Conservation (phyloP, 1,284 basidiomycete species). For the Tremellales sp. region DNA sequence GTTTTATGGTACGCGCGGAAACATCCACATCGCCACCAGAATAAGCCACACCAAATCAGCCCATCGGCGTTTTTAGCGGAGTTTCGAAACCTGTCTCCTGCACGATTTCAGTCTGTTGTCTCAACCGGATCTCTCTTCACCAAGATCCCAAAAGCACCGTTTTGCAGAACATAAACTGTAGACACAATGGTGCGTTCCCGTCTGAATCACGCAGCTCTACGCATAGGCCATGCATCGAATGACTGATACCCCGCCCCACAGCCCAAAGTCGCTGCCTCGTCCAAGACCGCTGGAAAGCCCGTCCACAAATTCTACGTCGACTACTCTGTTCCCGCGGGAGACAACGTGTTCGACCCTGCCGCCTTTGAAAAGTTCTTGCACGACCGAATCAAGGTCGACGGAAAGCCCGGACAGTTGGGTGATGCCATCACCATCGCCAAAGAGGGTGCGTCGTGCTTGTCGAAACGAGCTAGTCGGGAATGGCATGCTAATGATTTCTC, state of each 20-base stretch:
- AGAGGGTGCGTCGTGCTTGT: conserved; percentile 59
- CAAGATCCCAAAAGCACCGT: conserved; percentile 27
- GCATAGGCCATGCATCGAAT: neutral
- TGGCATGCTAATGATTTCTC: conserved; percentile 3
- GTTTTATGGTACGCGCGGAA: too few species aligned
- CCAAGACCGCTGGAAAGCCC: conserved; percentile 59
- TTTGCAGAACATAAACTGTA: conserved; percentile 38
- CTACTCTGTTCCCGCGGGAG: conserved; percentile 86
- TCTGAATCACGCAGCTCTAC: neutral
- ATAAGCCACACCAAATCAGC: too few species aligned
- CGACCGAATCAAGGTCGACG: conserved; percentile 81
- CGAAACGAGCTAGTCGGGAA: too few species aligned
- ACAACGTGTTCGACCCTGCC: conserved; percentile 86
- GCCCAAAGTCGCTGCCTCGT: conserved; percentile 44
- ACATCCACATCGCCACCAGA: too few species aligned
- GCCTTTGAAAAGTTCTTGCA: conserved; percentile 91
- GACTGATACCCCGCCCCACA: conserved; percentile 8
- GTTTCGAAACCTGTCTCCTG: neutral
- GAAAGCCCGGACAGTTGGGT: conserved; percentile 71
- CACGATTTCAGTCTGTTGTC: neutral
- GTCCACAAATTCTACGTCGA: conserved; percentile 87
- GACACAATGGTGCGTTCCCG: conserved; percentile 36
- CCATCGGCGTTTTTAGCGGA: neutral
- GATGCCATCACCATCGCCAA: conserved; percentile 76
- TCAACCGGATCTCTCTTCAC: neutral